Evolutionary conservation across 208 protist genomes (phyloP), one percentile per base, ranked within the genome.

Genomic region (Leptomonas seymouri): DNA sequence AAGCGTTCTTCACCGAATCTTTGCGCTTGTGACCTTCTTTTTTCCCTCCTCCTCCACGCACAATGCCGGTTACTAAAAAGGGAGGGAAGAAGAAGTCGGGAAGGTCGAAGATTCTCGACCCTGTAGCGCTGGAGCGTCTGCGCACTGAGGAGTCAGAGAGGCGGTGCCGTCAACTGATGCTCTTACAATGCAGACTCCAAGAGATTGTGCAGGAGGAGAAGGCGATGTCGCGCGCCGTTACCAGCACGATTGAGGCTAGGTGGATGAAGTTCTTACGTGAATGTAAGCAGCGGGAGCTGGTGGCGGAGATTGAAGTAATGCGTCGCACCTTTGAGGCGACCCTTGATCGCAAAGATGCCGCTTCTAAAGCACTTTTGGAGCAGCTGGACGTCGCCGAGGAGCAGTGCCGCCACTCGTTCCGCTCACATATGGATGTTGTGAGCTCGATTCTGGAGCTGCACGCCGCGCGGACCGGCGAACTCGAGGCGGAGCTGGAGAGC

Each of bases 361-460:
- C 95, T 11, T 93, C 98, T 57, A 69, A 92, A 49, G 88, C 94
- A 70, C 88, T 98, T 14, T 89, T 94, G 31, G 46, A 71, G 2
- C 93, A 98, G 53, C 69, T 98, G 14, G 86, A 93, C 12, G 95
- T 98, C 48, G 85, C 81, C 0, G 97, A 98, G 85, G 93, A 98
- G 59, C 97, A 99, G 87, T 97, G 97, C 57, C 73, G 84, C 6
- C 85, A 92, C 54, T 90, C 93, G 0, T 93, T 97, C 54, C 86
- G 93, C 3, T 86, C 94, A 15, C 96, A 99, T 68, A 85, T 98
- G 69, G 81, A 90, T 36, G 85, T 94, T 9, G 89, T 98, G 1
- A 93, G 97, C 44, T 81, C 85, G 8, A 81, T 99, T 15, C 93
- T 97, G 21, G 80, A 95, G 23, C 82, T 98, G 68, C 96, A 98